Evolutionary conservation across 2,329 filamentous ascomycete species (phyloP), one percentile per base, ranked within the genome.

Genomic region (Colletotrichum endophyticum): DNA sequence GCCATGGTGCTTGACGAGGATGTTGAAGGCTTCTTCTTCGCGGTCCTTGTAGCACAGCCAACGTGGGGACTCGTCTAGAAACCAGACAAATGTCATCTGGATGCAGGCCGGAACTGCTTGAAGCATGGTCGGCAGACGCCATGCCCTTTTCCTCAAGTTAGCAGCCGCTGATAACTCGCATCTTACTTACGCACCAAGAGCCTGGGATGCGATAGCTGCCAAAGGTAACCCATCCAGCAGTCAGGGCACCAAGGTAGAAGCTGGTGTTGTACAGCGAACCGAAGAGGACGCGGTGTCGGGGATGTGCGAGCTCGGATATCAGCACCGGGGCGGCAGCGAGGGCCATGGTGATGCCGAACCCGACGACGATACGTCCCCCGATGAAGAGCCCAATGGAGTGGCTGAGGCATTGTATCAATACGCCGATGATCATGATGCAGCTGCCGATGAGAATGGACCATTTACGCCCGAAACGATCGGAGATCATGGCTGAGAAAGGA

Each of bases 1-100:
- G n/a, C 88, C 89, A 78, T 90, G 87, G 78, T 88, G 89, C 72
- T 84, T 85, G 70, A 80, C 71, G 7, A 85, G 79, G 19, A 84
- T 67, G 0, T 73, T 77, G 5, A 80, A 79, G 0, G 83, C 83
- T 44, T 85, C 83, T 13, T 84, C 83, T 6, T 75, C 70, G 3
- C 80, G 79, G 57, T 82, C 83, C 9, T 79, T 78, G n/a, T 79
- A 78, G 49, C 84, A 75, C 13, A 84, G 82, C 75, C 78, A 85
- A 61, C 83, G 82, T 2, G 83, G 82, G 1, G 81, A 83, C 49
- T 84, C 84, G 2, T 81, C 81, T 0, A 81, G 68, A 63, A 74
- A 77, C 22, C 49, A 66, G 19, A 77, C 15, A 7, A 36, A 36
- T 2, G 71, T 16, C 15, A 73, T 30, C 61, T 77, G 75, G 5